Conservation (phyloP, 2,329 filamentous ascomycete species). For the Trichophyton benhamiae region DNA sequence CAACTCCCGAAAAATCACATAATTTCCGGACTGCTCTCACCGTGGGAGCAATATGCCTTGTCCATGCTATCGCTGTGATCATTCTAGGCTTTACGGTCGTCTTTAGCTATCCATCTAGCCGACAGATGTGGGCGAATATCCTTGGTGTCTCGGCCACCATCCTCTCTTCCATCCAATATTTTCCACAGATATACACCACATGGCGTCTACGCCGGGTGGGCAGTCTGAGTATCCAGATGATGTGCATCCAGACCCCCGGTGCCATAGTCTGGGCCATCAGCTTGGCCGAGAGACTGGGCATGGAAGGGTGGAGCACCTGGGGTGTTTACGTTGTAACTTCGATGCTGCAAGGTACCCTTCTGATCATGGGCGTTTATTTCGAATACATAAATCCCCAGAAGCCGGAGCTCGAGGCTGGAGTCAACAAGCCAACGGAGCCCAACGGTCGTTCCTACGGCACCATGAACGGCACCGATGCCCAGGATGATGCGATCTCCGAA, state of each 20-base stretch:
- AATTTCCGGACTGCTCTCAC: constrained; percentile 67
- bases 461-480: constrained; percentile 7
- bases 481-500: constrained; percentile 12
- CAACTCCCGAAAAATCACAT: constrained; percentile 37
- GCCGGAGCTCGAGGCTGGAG: constrained; percentile 15
- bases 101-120: constrained; percentile 50
- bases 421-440: background rate
- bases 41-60: constrained; percentile 59
- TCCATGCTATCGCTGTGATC: constrained; percentile 61
- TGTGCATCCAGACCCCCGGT: constrained; percentile 94
- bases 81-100: constrained; percentile 52
- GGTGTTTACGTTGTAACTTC: constrained; percentile 81
- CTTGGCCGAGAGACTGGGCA: constrained; percentile 65
- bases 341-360: constrained; percentile 64
- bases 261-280: constrained; percentile 82
- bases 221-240: constrained; percentile 90
- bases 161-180: constrained; percentile 77
- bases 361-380: constrained; percentile 71
- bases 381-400: constrained; percentile 38
- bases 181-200: constrained; percentile 91
- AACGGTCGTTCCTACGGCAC: background rate
- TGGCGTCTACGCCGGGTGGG: constrained; percentile 74
- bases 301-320: constrained; percentile 89
- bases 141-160: constrained; percentile 67
- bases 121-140: constrained; percentile 71